Conservation (phyloP, 1,284 basidiomycete genomes). For the Apiotrichum akiyoshidainum region DNA sequence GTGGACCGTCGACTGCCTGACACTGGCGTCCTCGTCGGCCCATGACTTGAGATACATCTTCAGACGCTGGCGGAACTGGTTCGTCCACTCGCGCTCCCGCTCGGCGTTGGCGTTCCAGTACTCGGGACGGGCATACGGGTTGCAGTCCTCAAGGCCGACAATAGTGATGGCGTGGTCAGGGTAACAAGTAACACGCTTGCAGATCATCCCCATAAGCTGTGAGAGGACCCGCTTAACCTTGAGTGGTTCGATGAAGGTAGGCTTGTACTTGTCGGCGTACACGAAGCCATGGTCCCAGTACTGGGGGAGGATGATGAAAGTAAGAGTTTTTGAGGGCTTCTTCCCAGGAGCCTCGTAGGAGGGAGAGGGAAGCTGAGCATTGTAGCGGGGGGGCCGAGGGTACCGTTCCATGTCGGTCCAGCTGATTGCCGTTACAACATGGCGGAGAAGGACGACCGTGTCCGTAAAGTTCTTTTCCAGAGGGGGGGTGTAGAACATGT, state of each 20-base stretch:
- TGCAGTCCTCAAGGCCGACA: constrained; percentile 12
- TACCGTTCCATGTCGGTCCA: neutral
- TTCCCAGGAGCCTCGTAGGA: too few relatives aligned
- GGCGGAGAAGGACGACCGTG: neutral
- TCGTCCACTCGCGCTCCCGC: neutral
- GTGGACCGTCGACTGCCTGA: neutral
- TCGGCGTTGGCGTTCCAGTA: neutral
- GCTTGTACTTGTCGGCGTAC: neutral
- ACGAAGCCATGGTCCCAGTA: constrained; percentile 4
- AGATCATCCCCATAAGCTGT: neutral
- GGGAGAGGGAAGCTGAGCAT: neutral
- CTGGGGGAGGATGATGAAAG: neutral
- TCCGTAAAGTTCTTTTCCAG: neutral
- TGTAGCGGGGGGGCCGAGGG: neutral
- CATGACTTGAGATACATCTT: neutral
- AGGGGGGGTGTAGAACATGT: neutral
- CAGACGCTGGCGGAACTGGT: neutral
- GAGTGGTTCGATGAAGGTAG: neutral
- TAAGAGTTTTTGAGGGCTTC: neutral
- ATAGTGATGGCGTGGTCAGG: neutral
- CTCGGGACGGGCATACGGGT: neutral
- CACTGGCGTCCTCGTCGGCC: neutral
- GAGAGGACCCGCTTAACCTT: neutral
- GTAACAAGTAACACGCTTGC: neutral
- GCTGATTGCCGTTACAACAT: neutral